These are phyloP conservation scores for Protomyces macrosporus DNA, from an alignment of 1,139 yeast genomes.

Conservation along the genomic window DNA sequence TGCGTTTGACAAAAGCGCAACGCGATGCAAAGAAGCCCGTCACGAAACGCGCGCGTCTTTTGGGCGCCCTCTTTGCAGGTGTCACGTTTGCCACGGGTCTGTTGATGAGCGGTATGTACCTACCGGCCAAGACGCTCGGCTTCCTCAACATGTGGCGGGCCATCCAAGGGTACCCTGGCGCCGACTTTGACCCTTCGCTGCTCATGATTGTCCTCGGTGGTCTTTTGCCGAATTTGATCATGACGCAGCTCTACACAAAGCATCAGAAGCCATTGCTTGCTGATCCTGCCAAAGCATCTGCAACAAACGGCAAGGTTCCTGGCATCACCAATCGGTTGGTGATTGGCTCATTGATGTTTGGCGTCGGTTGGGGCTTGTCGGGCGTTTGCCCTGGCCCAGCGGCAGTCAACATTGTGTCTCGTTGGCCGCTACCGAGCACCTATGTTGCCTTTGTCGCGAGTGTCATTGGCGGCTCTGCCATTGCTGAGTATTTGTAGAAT, in stretches of 20 bases:
- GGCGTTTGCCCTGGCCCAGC: constrained; percentile 52
- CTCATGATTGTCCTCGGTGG: constrained; percentile 44
- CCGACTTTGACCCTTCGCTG: constrained; percentile 46
- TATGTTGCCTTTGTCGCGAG: neutral
- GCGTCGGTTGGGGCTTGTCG: constrained; percentile 47
- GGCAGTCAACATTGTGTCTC: constrained; percentile 31
- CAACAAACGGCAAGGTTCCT: constrained; percentile 33
- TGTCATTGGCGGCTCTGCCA: neutral
- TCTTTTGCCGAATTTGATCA: constrained; percentile 43
- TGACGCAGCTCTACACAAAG: constrained; percentile 28
- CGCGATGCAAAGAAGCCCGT: neutral
- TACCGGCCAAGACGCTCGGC: constrained; percentile 45
- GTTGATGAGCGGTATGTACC: constrained; percentile 46
- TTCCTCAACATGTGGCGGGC: constrained; percentile 42
- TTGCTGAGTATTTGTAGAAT: neutral
- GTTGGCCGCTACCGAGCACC: neutral
- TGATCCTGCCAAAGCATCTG: constrained; percentile 32
- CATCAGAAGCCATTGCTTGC: neutral
- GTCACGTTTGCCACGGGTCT: constrained; percentile 46
- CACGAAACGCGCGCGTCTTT: constrained; percentile 32
- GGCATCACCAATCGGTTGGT: constrained; percentile 37
- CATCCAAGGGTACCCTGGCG: neutral
- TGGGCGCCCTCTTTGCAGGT: constrained; percentile 41
- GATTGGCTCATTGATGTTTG: constrained; percentile 44
- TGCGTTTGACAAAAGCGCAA: neutral